phyloP scores from a whole-genome alignment of 2,329 filamentous ascomycete genomes.

The Teratosphaeria viscida region DNA sequence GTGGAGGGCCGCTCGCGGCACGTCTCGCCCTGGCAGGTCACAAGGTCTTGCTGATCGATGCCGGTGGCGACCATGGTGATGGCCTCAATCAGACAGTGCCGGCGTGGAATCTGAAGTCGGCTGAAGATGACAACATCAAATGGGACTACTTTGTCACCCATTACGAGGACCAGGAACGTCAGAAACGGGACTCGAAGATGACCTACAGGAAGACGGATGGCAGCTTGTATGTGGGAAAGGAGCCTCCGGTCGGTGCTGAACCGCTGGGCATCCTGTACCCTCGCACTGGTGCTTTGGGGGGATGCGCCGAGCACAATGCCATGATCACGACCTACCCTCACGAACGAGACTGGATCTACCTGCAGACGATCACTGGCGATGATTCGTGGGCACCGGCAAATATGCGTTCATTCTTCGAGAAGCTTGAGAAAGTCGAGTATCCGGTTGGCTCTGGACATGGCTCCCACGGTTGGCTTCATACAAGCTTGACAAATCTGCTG shows the following conservation, averaged over 20 bases:
- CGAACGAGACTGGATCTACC: conserved; percentile 48
- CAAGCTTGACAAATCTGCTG: conserved; percentile 43
- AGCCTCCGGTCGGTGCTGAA: conserved; percentile 43
- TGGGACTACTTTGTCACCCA: conserved; percentile 57
- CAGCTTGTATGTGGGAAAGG: conserved; percentile 42
- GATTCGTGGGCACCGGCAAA: conserved; percentile 46
- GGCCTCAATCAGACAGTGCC: conserved; percentile 45
- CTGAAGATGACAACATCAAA: conserved; percentile 45
- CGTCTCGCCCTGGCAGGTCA: conserved; percentile 49
- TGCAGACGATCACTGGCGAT: conserved; percentile 50
- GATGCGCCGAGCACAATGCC: conserved; percentile 52
- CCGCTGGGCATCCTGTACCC: conserved; percentile 49
- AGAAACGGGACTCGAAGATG: conserved; percentile 49
- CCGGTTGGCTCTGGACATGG: conserved; percentile 44
- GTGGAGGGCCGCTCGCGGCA: conserved; percentile 49
- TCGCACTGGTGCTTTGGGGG: conserved; percentile 46
- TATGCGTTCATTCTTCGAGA: conserved; percentile 48
- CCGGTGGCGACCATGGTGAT: conserved; percentile 47
- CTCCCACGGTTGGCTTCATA: conserved; percentile 38
- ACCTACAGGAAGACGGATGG: conserved; percentile 45
- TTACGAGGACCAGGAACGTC: conserved; percentile 44
- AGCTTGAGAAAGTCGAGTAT: conserved; percentile 40
- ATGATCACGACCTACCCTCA: conserved; percentile 50
- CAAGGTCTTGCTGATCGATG: conserved; percentile 50
- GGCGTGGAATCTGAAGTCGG: conserved; percentile 42